phyloP scores from a whole-genome alignment of 2,329 filamentous ascomycete species.

The Setomelanomma holmii region DNA sequence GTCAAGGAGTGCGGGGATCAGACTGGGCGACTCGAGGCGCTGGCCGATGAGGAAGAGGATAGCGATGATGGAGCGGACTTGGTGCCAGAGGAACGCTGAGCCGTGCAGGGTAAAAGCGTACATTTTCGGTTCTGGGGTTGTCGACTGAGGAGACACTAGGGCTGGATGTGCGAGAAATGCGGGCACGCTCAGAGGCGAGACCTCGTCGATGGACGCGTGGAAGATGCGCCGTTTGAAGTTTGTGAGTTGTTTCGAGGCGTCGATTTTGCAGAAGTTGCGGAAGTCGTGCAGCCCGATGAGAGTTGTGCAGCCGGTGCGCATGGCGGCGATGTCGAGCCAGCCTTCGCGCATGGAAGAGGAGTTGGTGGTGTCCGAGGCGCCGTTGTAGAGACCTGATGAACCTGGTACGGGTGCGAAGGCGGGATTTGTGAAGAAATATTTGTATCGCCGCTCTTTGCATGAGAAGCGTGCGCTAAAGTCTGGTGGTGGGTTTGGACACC shows the following conservation, averaged over 20 bases:
- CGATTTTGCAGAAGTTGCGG: slow-evolving; percentile 95
- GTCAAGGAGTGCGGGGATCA: slow-evolving; percentile 80
- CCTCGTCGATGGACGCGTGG: slow-evolving; percentile 74
- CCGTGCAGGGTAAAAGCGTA: slow-evolving; percentile 91
- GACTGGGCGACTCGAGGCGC: slow-evolving; percentile 75
- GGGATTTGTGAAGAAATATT: slow-evolving; percentile 97
- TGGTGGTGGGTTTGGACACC: slow-evolving; percentile 82
- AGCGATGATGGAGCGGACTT: slow-evolving; percentile 93
- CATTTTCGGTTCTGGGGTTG: slow-evolving; percentile 61
- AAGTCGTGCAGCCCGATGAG: slow-evolving; percentile 92
- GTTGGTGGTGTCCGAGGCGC: slow-evolving; percentile 3
- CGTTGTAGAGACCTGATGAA: slow-evolving; percentile 56
- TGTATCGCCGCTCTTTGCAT: slow-evolving; percentile 88
- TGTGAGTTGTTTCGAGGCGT: slow-evolving; percentile 85
- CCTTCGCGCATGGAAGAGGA: slow-evolving; percentile 55
- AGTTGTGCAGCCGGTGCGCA: slow-evolving; percentile 80
- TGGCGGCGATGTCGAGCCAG: slow-evolving; percentile 86
- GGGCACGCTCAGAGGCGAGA: slow-evolving; percentile 35
- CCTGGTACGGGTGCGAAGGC: slow-evolving; percentile 75
- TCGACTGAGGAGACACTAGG: slow-evolving; percentile 17
- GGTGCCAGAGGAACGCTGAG: slow-evolving; percentile 96
- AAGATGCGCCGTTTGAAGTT: slow-evolving; percentile 83
- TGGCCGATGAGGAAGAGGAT: slow-evolving; percentile 93
- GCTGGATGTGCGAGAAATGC: slow-evolving; percentile 38
- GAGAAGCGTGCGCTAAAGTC: slow-evolving; percentile 92